Conservation (phyloP, 1,284 basidiomycete species). For the Irpex sp. region DNA sequence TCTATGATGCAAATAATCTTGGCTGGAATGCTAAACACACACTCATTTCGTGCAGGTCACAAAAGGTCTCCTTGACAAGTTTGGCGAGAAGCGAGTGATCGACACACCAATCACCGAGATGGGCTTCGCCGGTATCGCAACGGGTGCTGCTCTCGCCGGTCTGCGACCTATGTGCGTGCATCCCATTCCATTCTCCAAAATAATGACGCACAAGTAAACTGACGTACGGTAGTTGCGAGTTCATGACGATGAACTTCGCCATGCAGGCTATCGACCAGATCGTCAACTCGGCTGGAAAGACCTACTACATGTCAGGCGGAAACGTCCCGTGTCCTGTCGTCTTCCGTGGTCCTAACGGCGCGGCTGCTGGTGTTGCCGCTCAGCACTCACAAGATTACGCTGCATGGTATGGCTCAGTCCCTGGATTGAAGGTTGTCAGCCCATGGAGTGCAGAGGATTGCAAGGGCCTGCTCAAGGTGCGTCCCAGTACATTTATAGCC, state of each 20-base stretch:
- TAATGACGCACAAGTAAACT: neutral
- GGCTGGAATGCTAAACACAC: neutral
- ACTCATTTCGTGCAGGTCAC: slow-evolving; percentile 63
- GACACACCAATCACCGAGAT: slow-evolving; percentile 99
- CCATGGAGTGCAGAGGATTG: slow-evolving; percentile 98
- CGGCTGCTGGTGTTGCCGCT: slow-evolving; percentile 94
- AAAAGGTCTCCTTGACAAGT: slow-evolving; percentile 98
- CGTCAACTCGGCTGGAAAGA: slow-evolving; percentile 99
- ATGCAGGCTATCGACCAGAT: slow-evolving; percentile 99
- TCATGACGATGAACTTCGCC: slow-evolving; percentile 98
- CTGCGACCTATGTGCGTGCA: slow-evolving; percentile 80
- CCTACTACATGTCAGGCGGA: slow-evolving; percentile 99
- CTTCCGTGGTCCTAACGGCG: slow-evolving; percentile 99
- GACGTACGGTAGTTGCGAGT: slow-evolving; percentile 77
- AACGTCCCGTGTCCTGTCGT: slow-evolving; percentile 97
- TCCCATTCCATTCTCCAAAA: neutral
- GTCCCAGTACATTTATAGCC: slow-evolving; percentile 15
- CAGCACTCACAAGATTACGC: slow-evolving; percentile 93
- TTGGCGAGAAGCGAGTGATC: slow-evolving; percentile 97
- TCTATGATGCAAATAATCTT: neutral
- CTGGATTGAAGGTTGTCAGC: slow-evolving; percentile 96
- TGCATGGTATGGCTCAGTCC: slow-evolving; percentile 95
- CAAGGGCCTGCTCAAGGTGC: slow-evolving; percentile 94
- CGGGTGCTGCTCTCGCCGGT: slow-evolving; percentile 92
- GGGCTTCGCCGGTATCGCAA: slow-evolving; percentile 97